These are phyloP conservation scores for Eutypella sp. DNA, from an alignment of 2,329 filamentous ascomycete genomes.

Conservation along the genomic window DNA sequence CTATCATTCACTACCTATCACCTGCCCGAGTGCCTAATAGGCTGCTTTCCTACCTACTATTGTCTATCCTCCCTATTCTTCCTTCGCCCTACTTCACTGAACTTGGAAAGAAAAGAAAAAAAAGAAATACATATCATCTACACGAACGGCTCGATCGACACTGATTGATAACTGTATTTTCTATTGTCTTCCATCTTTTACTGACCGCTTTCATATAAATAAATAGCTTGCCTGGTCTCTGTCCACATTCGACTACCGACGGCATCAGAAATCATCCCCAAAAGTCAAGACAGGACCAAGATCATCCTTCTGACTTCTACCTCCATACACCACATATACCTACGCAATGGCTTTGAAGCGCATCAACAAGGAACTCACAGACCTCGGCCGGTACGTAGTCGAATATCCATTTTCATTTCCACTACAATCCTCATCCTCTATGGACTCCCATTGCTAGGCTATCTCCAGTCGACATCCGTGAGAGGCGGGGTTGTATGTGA, in stretches of 20 bases:
- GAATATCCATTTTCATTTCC: slow-evolving; percentile 11
- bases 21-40: background rate
- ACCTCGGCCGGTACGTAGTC: slow-evolving; percentile 73
- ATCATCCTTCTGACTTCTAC: slow-evolving; percentile 2
- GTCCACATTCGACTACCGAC: slow-evolving; percentile 4
- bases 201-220: slow-evolving; percentile 22
- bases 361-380: slow-evolving; percentile 91
- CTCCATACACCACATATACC: slow-evolving; percentile 10
- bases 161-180: too few relatives aligned
- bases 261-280: slow-evolving; percentile 2
- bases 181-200: slow-evolving; percentile 22
- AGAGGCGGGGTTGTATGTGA: slow-evolving; percentile 1
- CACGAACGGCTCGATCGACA: too few relatives aligned
- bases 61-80: background rate
- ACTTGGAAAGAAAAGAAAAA: too few relatives aligned
- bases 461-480: slow-evolving; percentile 14
- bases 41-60: background rate
- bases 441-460: slow-evolving; percentile 9
- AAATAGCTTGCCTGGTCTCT: slow-evolving; percentile 13
- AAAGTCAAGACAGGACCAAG: slow-evolving; percentile 5
- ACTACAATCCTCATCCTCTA: slow-evolving; percentile 4
- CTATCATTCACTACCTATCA: background rate
- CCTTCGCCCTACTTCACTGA: too few relatives aligned
- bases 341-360: slow-evolving; percentile 79
- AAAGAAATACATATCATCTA: too few relatives aligned